These are phyloP conservation scores for Monosporascus sp. DNA, from an alignment of 2,329 filamentous ascomycete species.

Conservation along the genomic window DNA sequence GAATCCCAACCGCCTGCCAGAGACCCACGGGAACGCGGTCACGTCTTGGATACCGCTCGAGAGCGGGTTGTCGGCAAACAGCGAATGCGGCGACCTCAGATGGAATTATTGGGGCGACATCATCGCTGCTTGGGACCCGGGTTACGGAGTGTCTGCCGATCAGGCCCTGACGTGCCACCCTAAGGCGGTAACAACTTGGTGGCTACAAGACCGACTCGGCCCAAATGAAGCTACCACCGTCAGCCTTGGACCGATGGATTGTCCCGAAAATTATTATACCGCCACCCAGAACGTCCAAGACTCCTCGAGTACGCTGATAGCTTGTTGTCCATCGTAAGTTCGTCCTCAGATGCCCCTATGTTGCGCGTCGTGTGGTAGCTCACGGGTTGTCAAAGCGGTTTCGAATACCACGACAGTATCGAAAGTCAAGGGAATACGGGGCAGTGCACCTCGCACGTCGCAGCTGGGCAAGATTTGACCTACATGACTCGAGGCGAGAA, in stretches of 20 bases:
- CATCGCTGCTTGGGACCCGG: constrained; percentile 14
- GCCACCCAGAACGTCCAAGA: constrained; percentile 11
- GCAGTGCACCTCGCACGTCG: constrained; percentile 10
- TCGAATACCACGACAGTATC: not conserved
- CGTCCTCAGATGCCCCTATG: not conserved
- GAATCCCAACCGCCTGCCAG: constrained; percentile 10
- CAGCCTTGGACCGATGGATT: constrained; percentile 14
- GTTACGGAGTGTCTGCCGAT: constrained; percentile 10
- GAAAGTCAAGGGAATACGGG: constrained; percentile 8
- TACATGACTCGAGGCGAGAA: constrained; percentile 3
- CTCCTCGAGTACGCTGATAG: constrained; percentile 10
- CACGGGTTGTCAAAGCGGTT: not conserved
- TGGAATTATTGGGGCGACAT: constrained; percentile 10
- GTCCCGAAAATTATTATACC: constrained; percentile 14
- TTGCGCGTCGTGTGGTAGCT: not conserved
- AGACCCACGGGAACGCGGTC: constrained; percentile 11
- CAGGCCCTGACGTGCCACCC: constrained; percentile 9
- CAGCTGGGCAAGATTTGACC: constrained; percentile 8
- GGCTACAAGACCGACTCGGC: constrained; percentile 12
- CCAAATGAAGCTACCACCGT: constrained; percentile 8
- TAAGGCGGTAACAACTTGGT: constrained; percentile 15
- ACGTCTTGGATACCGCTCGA: constrained; percentile 16
- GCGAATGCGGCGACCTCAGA: constrained; percentile 8
- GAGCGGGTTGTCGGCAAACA: constrained; percentile 8
- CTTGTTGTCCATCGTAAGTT: constrained; percentile 15